Evolutionary conservation across 148 eudicot species (phyloP), one percentile per base, ranked within the genome.

Genomic region (Chenopodium berlandieri): DNA sequence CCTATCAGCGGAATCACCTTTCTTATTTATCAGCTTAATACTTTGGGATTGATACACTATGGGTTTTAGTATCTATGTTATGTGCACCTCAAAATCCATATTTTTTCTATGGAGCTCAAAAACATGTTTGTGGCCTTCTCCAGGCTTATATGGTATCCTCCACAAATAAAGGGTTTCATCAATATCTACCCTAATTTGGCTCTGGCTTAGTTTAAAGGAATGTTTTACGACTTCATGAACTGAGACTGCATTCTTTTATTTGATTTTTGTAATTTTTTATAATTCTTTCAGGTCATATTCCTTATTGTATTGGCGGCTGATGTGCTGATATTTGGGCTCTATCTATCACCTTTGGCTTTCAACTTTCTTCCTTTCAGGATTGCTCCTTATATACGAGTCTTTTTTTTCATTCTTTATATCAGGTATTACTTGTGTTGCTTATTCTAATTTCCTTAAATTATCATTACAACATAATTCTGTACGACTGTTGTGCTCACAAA

Each of bases 311-410:
- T 95, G 93, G 86, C 87, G 54, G 89, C 84, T 68, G 99, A 94
- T 91, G 75, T 91, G 60, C 40, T 86, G 69, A 82, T 92, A 34
- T 87, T 87, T 80, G 80, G 60, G 77, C 81, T 93, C 37, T 93
- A 86, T 86, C 81, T 93, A 50, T 88, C 94, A 47, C 97, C 97
- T 4, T 86, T 87, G 83, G 88, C 85, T 54, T 70, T 88, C 79
- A 85, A 79, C 86, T 78, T 72, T 82, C 97, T 95, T 81, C 98
- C 99, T 77, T 87, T 95, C 77, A 87, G 99, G 85, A 79, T 92
- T 83, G 99, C 95, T 77, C 97, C 99, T 69, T 95, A 95, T 81
- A 85, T 93, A 75, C 87, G 99, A 78, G 97, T 95, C 78, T 47
- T 89, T 79, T 88, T 94, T 87, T 95, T 94, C 75, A 82, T 91